These are phyloP conservation scores for Collybiopsis confluens DNA, from an alignment of 768 basidiomycete genomes.

Conservation along the genomic window DNA sequence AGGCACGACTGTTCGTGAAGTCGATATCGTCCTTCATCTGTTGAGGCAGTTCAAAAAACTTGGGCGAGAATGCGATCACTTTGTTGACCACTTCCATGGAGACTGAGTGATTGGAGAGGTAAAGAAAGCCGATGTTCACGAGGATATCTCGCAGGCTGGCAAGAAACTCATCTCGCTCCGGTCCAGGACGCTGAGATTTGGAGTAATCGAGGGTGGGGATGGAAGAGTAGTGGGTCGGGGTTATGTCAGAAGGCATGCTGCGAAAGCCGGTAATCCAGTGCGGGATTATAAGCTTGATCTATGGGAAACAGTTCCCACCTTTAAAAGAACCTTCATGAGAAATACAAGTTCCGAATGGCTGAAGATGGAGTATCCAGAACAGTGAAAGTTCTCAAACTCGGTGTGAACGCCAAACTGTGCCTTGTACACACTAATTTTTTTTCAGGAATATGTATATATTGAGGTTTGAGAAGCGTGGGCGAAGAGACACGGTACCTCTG, in stretches of 20 bases:
- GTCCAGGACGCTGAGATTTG: neutral
- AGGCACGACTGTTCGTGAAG: conserved; percentile 49
- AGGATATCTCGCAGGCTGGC: conserved; percentile 43
- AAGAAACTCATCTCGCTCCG: conserved; percentile 36
- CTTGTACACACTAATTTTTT: too few species aligned
- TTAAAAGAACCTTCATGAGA: neutral
- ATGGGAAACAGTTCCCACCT: neutral
- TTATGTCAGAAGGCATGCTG: neutral
- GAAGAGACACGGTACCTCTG: neutral
- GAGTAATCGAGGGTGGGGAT: conserved; percentile 11
- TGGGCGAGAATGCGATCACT: conserved; percentile 39
- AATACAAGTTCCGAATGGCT: neutral
- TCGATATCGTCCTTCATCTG: conserved; percentile 36
- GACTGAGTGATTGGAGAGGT: conserved; percentile 45
- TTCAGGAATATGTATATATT: too few species aligned
- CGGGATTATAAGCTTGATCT: neutral
- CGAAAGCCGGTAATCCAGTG: neutral
- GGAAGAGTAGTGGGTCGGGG: neutral
- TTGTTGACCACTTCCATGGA: conserved; percentile 30
- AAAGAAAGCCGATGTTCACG: conserved; percentile 53
- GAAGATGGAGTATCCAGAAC: neutral
- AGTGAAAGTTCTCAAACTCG: neutral
- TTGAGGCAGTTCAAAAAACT: conserved; percentile 45
- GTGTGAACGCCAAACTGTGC: neutral
- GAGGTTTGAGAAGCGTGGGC: neutral